Conservation (phyloP, 2,329 filamentous ascomycete genomes). For the Alternaria gaisen region DNA sequence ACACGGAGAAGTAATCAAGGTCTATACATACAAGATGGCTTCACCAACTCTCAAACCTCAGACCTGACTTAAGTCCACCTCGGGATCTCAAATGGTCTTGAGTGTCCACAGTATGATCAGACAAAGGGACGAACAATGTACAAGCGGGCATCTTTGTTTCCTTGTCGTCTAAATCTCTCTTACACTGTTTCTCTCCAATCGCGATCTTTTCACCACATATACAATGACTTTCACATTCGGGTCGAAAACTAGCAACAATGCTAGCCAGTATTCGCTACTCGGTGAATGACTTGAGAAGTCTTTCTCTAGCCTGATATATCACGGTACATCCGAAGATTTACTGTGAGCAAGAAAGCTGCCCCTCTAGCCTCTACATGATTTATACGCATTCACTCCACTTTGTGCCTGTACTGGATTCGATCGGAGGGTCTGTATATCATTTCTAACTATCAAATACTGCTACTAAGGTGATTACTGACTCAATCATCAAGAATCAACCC, state of each 20-base stretch:
- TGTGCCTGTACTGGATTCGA: neutral
- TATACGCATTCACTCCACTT: neutral
- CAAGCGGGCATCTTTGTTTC: constrained; percentile 3
- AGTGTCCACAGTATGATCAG: neutral
- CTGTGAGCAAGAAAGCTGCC: neutral
- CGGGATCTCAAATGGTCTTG: neutral
- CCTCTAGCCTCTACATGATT: neutral
- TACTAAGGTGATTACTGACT: neutral
- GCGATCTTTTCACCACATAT: neutral
- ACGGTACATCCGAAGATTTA: neutral
- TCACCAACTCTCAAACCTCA: neutral
- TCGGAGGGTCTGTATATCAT: neutral
- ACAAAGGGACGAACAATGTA: constrained; percentile 8
- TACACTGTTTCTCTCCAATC: neutral
- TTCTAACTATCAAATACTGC: neutral
- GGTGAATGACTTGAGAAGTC: neutral
- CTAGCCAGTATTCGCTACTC: neutral
- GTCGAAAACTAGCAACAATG: neutral
- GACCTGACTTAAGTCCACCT: neutral
- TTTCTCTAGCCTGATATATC: neutral
- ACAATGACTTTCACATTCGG: constrained; percentile 1
- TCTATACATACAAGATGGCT: neutral
- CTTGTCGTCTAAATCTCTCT: neutral
- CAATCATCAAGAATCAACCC: neutral
- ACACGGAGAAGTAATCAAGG: neutral